Conservation (phyloP, 2,329 filamentous ascomycete genomes). For the Epichloe brachyelytri region DNA sequence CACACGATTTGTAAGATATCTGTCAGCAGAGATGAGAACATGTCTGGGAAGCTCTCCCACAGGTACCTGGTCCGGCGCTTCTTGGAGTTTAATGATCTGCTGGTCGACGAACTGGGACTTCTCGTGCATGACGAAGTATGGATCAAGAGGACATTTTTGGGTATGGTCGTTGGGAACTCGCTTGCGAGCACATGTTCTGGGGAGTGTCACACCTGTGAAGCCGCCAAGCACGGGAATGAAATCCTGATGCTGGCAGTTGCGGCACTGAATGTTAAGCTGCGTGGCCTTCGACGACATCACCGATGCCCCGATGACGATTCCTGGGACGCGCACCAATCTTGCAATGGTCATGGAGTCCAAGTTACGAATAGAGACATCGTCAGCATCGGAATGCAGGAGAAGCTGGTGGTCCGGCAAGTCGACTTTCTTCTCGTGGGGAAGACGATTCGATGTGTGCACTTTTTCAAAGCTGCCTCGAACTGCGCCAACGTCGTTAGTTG, state of each 20-base stretch:
- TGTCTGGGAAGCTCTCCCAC: slow-evolving; percentile 92
- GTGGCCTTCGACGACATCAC: slow-evolving; percentile 96
- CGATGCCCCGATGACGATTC: slow-evolving; percentile 93
- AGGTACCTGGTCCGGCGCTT: slow-evolving; percentile 92
- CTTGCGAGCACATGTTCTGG: slow-evolving; percentile 58
- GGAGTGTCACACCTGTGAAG: slow-evolving; percentile 77
- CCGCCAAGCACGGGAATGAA: slow-evolving; percentile 66
- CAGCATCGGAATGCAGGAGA: slow-evolving; percentile 81
- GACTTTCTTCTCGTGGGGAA: slow-evolving; percentile 56
- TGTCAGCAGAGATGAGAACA: slow-evolving; percentile 90
- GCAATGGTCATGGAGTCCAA: slow-evolving; percentile 88
- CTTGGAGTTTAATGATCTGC: slow-evolving; percentile 94
- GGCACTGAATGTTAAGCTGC: slow-evolving; percentile 72
- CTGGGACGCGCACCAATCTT: slow-evolving; percentile 88
- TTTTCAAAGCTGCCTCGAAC: slow-evolving; percentile 85
- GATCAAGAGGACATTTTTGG: slow-evolving; percentile 78
- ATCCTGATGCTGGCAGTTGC: slow-evolving; percentile 65
- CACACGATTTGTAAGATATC: slow-evolving; percentile 88
- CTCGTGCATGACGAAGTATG: slow-evolving; percentile 92
- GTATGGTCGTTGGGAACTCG: slow-evolving; percentile 52
- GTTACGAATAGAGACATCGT: slow-evolving; percentile 85
- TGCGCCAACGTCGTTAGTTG: slow-evolving; percentile 21
- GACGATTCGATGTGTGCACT: slow-evolving; percentile 86
- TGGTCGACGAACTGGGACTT: slow-evolving; percentile 92
- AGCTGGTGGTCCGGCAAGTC: slow-evolving; percentile 83